Base-by-base conservation (phyloP, 805 yeast species). In the Scheffersomyces coipomensis region DNA sequence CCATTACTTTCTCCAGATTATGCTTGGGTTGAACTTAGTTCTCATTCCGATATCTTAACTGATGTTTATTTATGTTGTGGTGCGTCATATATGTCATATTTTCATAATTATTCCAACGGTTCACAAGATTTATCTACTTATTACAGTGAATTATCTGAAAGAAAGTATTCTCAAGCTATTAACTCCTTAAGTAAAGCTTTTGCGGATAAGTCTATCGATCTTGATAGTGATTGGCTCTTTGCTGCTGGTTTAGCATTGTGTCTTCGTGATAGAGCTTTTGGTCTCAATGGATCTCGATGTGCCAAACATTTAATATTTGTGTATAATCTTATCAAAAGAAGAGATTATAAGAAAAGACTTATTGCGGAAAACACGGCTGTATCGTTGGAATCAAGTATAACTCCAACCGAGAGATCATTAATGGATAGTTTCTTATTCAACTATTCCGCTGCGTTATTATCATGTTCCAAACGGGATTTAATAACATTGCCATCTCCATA, bases 61-160 rank as follows among this genome's bases (percentile, higher is more conserved):
- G 38, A 39, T 23, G 21, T 39, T 12, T 35, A 24, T 18, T 23
- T 35, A 17, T 29, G 42, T 26, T 39, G 35, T 25, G 42, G 42
- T 22, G 42, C 42, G 7, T 17, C 32, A 6, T 39, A 34, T 22
- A 27, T 39, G 30, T 15, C 42, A 17, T 37, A 23, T 15, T 31
- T 18, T 21, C 26, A 24, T 17, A 23, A 30, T 11, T 27, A 37
- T 17, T 24, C 29, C 10, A 23, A 24, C 8, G 24, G 24, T 3
- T n/a, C 17, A 19, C n/a, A 10, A 4, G 33, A 30, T 13, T 13
- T 34, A 12, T 16, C 37, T 5, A 3, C 8, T 10, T 11, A 39
- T 10, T 39, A 34, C 25, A 19, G 23, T 16, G 16, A 30, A 5
- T 21, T 39, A 21, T 40, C 42, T 7, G 32, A 39, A n/a, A 7